These are phyloP conservation scores for Candida silvicultrix DNA, from an alignment of 805 yeast species.

Conservation along the genomic window DNA sequence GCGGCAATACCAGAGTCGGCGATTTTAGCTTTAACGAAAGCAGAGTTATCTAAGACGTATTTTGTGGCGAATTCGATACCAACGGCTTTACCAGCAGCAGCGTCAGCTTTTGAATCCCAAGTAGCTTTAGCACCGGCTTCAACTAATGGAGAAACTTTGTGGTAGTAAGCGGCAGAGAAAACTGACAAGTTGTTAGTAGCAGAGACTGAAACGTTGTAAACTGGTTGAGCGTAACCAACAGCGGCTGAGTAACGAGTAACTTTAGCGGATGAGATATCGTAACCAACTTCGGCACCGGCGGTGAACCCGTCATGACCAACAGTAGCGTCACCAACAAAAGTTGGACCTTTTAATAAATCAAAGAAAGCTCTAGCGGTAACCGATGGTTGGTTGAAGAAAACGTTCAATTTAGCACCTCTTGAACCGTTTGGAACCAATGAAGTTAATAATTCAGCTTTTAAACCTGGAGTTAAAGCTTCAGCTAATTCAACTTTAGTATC, in stretches of 20 bases:
- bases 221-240: conserved; percentile 85
- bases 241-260: conserved; percentile 93
- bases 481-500: conserved; percentile 90
- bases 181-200: conserved; percentile 83
- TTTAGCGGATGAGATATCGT: conserved; percentile 89
- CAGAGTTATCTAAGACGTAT: conserved; percentile 80
- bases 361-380: conserved; percentile 93
- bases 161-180: conserved; percentile 95
- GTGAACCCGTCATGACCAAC: conserved; percentile 95
- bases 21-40: conserved; percentile 94
- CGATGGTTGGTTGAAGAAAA: conserved; percentile 87
- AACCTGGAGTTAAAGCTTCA: conserved; percentile 90
- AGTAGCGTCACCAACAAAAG: conserved; percentile 91
- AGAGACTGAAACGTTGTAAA: conserved; percentile 73
- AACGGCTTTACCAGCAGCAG: conserved; percentile 71
- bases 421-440: conserved; percentile 79
- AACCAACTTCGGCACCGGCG: conserved; percentile 95
- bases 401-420: conserved; percentile 84
- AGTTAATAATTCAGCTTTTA: conserved; percentile 88
- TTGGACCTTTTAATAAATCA: conserved; percentile 92
- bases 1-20: conserved; percentile 95
- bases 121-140: conserved; percentile 99
- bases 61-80: conserved; percentile 94
- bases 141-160: conserved; percentile 82
- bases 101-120: conserved; percentile 71